These are phyloP conservation scores for Metschnikowia peoriensis DNA, from an alignment of 805 yeast genomes.

Conservation along the genomic window DNA sequence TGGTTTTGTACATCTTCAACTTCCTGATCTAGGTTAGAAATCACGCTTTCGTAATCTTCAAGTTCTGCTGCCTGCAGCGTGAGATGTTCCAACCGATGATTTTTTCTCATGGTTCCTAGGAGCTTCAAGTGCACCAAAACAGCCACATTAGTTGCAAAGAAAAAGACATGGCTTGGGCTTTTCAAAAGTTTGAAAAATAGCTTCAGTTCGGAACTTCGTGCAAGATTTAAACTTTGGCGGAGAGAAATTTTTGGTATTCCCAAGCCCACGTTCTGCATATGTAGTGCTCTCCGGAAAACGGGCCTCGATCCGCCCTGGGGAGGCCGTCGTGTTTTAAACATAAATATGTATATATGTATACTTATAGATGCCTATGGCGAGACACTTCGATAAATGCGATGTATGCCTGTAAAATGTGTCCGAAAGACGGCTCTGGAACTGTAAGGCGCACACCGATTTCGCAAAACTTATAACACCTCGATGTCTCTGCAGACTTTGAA, in stretches of 20 bases:
- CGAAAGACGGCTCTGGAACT: too few relatives aligned
- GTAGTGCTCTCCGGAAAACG: slow-evolving; percentile 7
- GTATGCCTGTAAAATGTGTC: background rate
- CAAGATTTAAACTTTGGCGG: slow-evolving; percentile 6
- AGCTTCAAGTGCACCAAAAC: slow-evolving; percentile 16
- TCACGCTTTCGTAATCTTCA: slow-evolving; percentile 15
- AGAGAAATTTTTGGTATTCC: slow-evolving; percentile 5
- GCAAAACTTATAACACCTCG: background rate
- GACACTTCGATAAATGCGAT: background rate
- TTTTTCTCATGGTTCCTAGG: slow-evolving; percentile 10
- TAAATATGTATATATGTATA: too few relatives aligned
- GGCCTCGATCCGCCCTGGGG: background rate
- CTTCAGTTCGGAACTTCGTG: slow-evolving; percentile 13
- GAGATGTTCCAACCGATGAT: slow-evolving; percentile 9
- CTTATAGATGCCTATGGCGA: too few relatives aligned
- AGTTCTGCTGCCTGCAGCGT: slow-evolving; percentile 14
- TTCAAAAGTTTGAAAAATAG: slow-evolving; percentile 13
- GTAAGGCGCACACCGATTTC: background rate
- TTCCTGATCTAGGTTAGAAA: slow-evolving; percentile 15
- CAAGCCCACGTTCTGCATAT: slow-evolving; percentile 9
- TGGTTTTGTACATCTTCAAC: slow-evolving; percentile 11
- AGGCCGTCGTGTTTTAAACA: background rate
- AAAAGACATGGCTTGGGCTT: slow-evolving; percentile 19
- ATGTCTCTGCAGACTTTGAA: background rate
- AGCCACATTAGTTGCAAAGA: slow-evolving; percentile 19